A percentile compares a stretch with the other conserved stretches of the same genome.
Evolutionary conservation across 2,329 filamentous ascomycete genomes (phyloP).

Genomic region (Davidsoniella australis): DNA sequence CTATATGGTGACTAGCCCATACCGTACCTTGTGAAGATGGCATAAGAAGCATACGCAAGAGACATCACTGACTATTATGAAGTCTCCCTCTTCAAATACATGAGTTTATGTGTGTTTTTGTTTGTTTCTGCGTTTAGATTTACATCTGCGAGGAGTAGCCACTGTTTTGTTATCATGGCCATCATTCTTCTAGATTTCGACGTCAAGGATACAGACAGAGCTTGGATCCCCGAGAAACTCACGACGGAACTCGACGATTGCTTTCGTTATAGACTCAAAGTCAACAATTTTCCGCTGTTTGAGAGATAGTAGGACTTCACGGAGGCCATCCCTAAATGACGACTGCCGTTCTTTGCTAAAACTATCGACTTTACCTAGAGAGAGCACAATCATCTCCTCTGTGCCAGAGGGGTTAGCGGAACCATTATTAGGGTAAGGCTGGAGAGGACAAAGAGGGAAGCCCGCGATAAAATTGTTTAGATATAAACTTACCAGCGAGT

Average conservation of each 20-base stretch:
- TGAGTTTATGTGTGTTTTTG: too few relatives aligned
- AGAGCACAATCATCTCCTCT: conserved; percentile 60
- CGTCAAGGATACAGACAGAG: conserved; percentile 28
- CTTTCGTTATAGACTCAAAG: conserved; percentile 47
- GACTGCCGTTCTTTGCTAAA: conserved; percentile 43
- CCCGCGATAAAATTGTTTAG: neutral
- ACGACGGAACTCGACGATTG: conserved; percentile 50
- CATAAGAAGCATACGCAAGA: too few relatives aligned
- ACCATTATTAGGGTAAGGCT: neutral
- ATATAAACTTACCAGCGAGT: conserved; percentile 51
- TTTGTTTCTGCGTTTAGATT: too few relatives aligned
- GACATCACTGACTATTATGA: too few relatives aligned
- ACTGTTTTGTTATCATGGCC: neutral
- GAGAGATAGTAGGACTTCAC: conserved; percentile 41
- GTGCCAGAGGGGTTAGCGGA: conserved; percentile 6
- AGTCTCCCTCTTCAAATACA: too few relatives aligned
- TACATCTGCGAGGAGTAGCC: too few relatives aligned
- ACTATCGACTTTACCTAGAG: conserved; percentile 50
- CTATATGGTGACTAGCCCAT: too few relatives aligned
- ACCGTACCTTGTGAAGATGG: too few relatives aligned
- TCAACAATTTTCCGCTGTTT: conserved; percentile 44
- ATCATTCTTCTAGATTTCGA: conserved; percentile 5
- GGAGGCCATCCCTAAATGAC: conserved; percentile 45
- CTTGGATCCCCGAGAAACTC: conserved; percentile 46
- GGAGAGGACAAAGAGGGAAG: too few relatives aligned